Percentiles rank a stretch among this genome's conserved stretches.
Evolutionary conservation across 169 alveolate genomes (phyloP).

Genomic region (Plasmodium vinckei): DNA sequence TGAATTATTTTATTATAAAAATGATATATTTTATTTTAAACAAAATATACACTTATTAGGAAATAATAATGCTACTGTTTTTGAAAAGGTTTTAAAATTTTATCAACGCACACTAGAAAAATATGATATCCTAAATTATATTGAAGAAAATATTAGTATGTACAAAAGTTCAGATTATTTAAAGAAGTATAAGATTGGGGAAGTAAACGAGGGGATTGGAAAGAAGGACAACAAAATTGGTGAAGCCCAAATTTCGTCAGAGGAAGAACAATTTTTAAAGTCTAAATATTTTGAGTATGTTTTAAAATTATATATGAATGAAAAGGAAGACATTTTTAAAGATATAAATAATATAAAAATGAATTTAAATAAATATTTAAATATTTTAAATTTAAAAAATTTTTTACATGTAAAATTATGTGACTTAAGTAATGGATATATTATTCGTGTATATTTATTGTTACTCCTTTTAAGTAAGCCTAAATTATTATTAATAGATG

Average conservation of each 20-base stretch:
- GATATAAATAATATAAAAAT: constrained; percentile 62
- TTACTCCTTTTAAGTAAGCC: constrained; percentile 77
- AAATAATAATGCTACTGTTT: constrained; percentile 43
- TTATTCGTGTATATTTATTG: constrained; percentile 81
- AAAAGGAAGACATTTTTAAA: constrained; percentile 48
- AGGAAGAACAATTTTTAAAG: constrained; percentile 14
- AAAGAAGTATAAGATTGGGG: neutral
- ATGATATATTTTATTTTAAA: constrained; percentile 57
- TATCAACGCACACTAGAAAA: constrained; percentile 40
- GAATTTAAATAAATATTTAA: constrained; percentile 68
- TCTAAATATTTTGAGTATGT: constrained; percentile 28
- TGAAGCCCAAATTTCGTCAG: neutral
- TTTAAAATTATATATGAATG: constrained; percentile 51
- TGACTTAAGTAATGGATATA: constrained; percentile 83
- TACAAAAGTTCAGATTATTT: neutral
- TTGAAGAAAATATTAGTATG: constrained; percentile 23
- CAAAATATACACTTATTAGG: constrained; percentile 61
- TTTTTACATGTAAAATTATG: constrained; percentile 66
- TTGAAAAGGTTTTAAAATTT: constrained; percentile 65
- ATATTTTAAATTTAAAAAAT: constrained; percentile 79
- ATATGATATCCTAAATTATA: constrained; percentile 48
- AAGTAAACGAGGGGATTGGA: neutral
- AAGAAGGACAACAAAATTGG: neutral
- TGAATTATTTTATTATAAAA: constrained; percentile 7
- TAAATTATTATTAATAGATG: constrained; percentile 80